Conservation (phyloP, 2,329 filamentous ascomycete species). For the Podosphaera aphanis region DNA sequence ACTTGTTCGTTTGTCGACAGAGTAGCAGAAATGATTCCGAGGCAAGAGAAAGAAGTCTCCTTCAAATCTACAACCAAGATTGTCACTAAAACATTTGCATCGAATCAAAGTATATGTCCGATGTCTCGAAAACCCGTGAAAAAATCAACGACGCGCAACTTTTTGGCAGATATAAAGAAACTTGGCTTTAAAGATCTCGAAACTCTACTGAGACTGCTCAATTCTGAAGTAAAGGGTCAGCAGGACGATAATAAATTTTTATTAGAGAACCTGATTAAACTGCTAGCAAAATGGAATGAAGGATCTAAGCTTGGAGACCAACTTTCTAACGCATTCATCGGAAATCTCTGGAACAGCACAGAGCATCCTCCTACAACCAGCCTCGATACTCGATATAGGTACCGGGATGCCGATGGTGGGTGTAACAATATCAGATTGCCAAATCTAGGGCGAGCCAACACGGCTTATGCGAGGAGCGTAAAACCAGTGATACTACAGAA, state of each 20-base stretch:
- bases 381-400: conserved; percentile 36
- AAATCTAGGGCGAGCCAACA: conserved; percentile 41
- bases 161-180: conserved; percentile 22
- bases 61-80: conserved; percentile 19
- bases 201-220: conserved; percentile 37
- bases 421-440: conserved; percentile 47
- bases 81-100: conserved; percentile 19
- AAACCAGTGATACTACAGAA: conserved; percentile 35
- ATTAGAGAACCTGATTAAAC: conserved; percentile 43
- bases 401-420: conserved; percentile 44
- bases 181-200: conserved; percentile 26
- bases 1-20: neutral
- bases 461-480: conserved; percentile 41
- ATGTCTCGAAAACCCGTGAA: conserved; percentile 13
- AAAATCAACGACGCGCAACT: conserved; percentile 13
- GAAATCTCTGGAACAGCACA: conserved; percentile 45
- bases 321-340: conserved; percentile 44
- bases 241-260: conserved; percentile 56
- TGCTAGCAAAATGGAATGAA: conserved; percentile 13
- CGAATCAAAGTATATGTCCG: conserved; percentile 19
- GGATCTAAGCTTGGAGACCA: conserved; percentile 11
- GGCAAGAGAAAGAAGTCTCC: conserved; percentile 16
- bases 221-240: conserved; percentile 36
- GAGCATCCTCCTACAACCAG: conserved; percentile 50
- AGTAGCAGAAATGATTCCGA: conserved; percentile 3